phyloP scores from a whole-genome alignment of 371 early-diverging fungal species.

The Mortierella sp. region DNA sequence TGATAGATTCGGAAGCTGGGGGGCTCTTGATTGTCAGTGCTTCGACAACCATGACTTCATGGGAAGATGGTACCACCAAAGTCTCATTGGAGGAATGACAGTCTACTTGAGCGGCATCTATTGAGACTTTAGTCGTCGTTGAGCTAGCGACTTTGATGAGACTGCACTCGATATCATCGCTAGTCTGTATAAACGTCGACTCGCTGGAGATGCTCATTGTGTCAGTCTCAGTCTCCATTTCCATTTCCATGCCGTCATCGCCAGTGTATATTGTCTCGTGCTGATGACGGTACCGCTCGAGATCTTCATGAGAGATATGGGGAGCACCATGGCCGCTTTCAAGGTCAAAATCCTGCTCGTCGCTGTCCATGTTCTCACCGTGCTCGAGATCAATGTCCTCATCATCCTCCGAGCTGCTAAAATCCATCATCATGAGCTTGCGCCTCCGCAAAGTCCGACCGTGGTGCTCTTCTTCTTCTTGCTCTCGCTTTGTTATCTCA shows the following conservation, averaged over 20 bases:
- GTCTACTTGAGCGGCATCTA: conserved; percentile 23
- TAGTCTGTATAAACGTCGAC: conserved; percentile 5
- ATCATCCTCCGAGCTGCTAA: conserved; percentile 46
- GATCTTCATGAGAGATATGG: conserved; percentile 52
- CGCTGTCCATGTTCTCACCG: conserved; percentile 37
- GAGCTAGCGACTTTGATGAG: background rate
- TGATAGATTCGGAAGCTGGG: conserved; percentile 16
- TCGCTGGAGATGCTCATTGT: background rate
- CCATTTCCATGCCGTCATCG: conserved; percentile 30
- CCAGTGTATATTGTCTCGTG: conserved; percentile 61
- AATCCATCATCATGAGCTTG: conserved; percentile 53
- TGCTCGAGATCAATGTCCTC: conserved; percentile 41
- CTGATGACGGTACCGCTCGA: conserved; percentile 55
- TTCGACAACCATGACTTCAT: conserved; percentile 44
- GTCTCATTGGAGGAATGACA: conserved; percentile 10
- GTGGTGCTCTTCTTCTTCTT: conserved; percentile 36
- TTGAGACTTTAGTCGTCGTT: conserved; percentile 16
- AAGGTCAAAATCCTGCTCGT: conserved; percentile 42
- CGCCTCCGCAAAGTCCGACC: conserved; percentile 36
- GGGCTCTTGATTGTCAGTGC: conserved; percentile 44
- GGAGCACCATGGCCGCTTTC: conserved; percentile 38
- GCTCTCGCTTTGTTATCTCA: conserved; percentile 32
- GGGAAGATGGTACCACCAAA: conserved; percentile 21
- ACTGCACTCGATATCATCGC: conserved; percentile 18
- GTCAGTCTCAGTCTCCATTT: conserved; percentile 15